A percentile compares a stretch with the other conserved stretches of the same genome.
Evolutionary conservation across 768 basidiomycete species (phyloP).

Genomic region (Strobilomyces dryophilus): DNA sequence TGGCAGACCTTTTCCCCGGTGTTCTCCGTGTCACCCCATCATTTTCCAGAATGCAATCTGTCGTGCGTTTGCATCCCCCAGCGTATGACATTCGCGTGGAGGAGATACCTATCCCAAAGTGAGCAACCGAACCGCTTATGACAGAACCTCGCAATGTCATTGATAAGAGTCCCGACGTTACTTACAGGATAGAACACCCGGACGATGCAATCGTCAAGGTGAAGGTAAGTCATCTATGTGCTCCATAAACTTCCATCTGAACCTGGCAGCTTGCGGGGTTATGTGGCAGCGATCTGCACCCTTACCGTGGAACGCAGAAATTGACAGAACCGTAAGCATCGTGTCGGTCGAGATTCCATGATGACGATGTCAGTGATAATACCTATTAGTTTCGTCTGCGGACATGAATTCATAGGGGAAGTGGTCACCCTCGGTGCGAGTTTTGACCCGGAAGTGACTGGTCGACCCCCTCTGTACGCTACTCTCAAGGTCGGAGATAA

Average conservation of each 20-base stretch:
- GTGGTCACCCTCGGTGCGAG: conserved; percentile 62
- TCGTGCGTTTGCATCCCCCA: conserved; percentile 61
- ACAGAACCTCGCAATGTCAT: too few species aligned
- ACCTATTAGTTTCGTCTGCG: conserved; percentile 51
- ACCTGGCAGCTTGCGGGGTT: conserved; percentile 53
- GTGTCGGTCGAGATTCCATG: background rate
- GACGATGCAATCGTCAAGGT: conserved; percentile 80
- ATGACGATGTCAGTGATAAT: background rate
- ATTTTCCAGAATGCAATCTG: conserved; percentile 17
- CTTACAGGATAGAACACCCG: conserved; percentile 58
- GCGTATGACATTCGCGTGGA: conserved; percentile 72
- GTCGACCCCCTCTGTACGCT: conserved; percentile 60
- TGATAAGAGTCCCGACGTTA: background rate
- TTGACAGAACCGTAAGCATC: conserved; percentile 50
- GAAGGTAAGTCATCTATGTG: conserved; percentile 36
- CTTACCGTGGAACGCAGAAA: conserved; percentile 62
- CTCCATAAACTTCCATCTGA: background rate
- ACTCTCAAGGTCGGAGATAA: conserved; percentile 67
- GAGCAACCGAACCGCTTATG: conserved; percentile 15
- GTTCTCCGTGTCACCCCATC: background rate
- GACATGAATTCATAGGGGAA: conserved; percentile 78
- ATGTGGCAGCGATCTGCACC: conserved; percentile 73
- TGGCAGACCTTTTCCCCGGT: background rate
- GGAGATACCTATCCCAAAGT: conserved; percentile 50
- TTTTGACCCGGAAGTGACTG: conserved; percentile 41